These are phyloP conservation scores for Cantharellus cinnabarinus DNA, from an alignment of 768 basidiomycete species.

Conservation along the genomic window DNA sequence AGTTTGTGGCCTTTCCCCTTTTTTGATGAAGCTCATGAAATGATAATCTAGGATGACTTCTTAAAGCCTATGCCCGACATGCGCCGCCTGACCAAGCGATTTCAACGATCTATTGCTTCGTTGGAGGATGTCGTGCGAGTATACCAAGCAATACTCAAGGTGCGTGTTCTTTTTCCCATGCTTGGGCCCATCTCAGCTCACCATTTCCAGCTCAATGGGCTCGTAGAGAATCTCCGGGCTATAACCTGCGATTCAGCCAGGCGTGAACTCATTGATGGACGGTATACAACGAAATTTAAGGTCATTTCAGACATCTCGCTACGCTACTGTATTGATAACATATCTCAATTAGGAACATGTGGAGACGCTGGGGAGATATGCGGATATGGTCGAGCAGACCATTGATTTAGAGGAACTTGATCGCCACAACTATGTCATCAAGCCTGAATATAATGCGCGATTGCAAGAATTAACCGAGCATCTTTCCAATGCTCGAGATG, in stretches of 20 bases:
- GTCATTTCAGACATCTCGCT: constrained; percentile 18
- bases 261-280: constrained; percentile 39
- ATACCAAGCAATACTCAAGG: constrained; percentile 81
- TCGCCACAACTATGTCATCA: constrained; percentile 71
- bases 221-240: constrained; percentile 37
- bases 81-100: constrained; percentile 75
- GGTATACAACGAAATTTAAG: constrained; percentile 40
- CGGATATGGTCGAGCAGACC: constrained; percentile 90
- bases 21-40: not conserved
- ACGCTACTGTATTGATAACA: not conserved
- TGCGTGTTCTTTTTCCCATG: constrained; percentile 14
- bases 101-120: constrained; percentile 63
- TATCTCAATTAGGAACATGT: constrained; percentile 33
- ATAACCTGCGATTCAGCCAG: constrained; percentile 24
- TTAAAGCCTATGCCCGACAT: constrained; percentile 88
- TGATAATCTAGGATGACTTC: constrained; percentile 45
- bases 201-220: constrained; percentile 39
- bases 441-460: constrained; percentile 69
- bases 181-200: not conserved
- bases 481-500: constrained; percentile 53
- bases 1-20: constrained; percentile 5
- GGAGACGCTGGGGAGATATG: constrained; percentile 49
- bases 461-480: constrained; percentile 48
- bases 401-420: constrained; percentile 68
- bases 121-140: constrained; percentile 92